These are phyloP conservation scores for Aegle marmelos DNA, from an alignment of 345 rosid species.

Conservation along the genomic window DNA sequence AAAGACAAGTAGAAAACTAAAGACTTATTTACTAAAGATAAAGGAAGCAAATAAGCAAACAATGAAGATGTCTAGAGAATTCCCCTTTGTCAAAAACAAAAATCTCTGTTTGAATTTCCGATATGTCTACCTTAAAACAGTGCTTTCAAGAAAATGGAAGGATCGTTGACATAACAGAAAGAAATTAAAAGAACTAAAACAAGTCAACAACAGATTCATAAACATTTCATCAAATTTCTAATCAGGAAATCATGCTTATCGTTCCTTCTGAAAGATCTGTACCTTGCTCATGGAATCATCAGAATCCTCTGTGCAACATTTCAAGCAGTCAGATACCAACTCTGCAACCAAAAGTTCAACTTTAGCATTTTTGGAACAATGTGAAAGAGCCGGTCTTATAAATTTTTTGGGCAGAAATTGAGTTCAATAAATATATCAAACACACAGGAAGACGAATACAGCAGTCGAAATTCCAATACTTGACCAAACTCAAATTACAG, in stretches of 20 bases:
- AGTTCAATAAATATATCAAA: background rate
- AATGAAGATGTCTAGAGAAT: background rate
- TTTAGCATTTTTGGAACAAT: constrained; percentile 5
- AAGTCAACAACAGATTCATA: background rate
- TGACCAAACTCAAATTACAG: background rate
- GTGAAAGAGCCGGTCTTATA: background rate
- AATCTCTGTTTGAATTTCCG: background rate
- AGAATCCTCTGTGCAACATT: constrained; percentile 92
- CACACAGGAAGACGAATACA: background rate
- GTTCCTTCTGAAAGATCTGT: constrained; percentile 6
- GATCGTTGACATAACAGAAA: background rate
- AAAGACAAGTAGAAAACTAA: background rate
- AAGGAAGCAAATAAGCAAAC: background rate
- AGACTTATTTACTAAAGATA: background rate
- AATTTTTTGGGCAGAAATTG: background rate
- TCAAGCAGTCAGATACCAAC: constrained; percentile 86
- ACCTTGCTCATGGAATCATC: constrained; percentile 92
- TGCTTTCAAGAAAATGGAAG: background rate
- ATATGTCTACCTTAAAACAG: background rate
- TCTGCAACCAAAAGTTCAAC: constrained; percentile 51
- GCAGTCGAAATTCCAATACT: background rate
- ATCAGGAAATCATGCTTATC: background rate
- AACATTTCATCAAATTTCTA: background rate
- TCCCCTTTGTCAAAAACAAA: background rate
- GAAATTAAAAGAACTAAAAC: background rate